These are phyloP conservation scores for Lentithecium fluviatile DNA, from an alignment of 495 filamentous ascomycete genomes.

Conservation along the genomic window DNA sequence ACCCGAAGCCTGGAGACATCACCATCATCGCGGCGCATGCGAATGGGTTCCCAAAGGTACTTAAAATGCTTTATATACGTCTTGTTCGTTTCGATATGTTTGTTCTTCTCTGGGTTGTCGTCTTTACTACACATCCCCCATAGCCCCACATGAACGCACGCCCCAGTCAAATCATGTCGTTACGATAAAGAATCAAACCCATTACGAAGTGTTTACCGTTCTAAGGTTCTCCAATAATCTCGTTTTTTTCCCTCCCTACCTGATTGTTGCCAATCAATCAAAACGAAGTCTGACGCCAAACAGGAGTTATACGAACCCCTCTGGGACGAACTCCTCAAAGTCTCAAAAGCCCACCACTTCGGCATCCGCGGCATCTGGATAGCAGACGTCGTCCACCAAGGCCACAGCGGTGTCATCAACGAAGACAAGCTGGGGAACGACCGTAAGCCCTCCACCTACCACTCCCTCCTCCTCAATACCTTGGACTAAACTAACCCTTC, in stretches of 20 bases:
- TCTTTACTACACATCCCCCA: background rate
- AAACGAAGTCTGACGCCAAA: background rate
- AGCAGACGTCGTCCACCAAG: constrained; percentile 49
- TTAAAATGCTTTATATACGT: background rate
- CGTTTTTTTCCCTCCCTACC: background rate
- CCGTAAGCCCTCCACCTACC: constrained; percentile 33
- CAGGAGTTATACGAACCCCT: constrained; percentile 51
- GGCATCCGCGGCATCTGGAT: constrained; percentile 47
- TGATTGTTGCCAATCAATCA: background rate
- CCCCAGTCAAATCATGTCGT: no score
- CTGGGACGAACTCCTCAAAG: constrained; percentile 46
- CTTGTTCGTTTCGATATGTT: background rate
- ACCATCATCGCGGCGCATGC: constrained; percentile 52
- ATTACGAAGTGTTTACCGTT: no score
- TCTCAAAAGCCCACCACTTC: constrained; percentile 35
- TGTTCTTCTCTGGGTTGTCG: background rate
- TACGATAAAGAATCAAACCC: no score
- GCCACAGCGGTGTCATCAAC: constrained; percentile 43
- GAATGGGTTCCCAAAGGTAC: constrained; percentile 49
- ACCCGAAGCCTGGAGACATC: constrained; percentile 39
- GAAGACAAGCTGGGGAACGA: constrained; percentile 46
- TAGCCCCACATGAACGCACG: background rate
- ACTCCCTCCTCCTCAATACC: no score
- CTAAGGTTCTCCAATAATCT: no score
- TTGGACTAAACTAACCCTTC: constrained; percentile 24